A percentile compares a stretch with the other conserved stretches of the same genome.
These are phyloP conservation scores for Aspergillus tamarii DNA, from an alignment of 2,329 filamentous ascomycete genomes.

Conservation along the genomic window DNA sequence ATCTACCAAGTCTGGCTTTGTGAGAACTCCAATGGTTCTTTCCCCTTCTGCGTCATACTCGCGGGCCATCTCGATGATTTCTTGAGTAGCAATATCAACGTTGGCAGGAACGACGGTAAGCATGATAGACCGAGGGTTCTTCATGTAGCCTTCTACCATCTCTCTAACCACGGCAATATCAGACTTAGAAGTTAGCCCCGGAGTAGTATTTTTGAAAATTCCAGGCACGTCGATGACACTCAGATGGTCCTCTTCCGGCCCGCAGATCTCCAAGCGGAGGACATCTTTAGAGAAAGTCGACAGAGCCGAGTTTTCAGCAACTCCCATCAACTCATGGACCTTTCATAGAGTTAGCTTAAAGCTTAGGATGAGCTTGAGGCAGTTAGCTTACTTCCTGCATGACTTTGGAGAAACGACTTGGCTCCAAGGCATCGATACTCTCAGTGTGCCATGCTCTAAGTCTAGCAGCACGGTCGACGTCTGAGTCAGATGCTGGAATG, in stretches of 20 bases:
- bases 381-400: constrained; percentile 30
- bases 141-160: constrained; percentile 46
- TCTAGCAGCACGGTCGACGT: constrained; percentile 18
- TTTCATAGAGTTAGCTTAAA: constrained; percentile 7
- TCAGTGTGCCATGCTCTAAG: constrained; percentile 28
- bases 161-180: constrained; percentile 43
- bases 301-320: constrained; percentile 24
- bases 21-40: constrained; percentile 54
- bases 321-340: constrained; percentile 30
- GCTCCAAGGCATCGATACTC: not conserved
- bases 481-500: constrained; percentile 36
- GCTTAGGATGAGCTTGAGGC: not conserved
- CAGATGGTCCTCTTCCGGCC: constrained; percentile 44
- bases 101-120: constrained; percentile 49
- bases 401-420: constrained; percentile 19
- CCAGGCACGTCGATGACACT: constrained; percentile 53
- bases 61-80: constrained; percentile 48
- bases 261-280: constrained; percentile 47
- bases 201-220: constrained; percentile 45
- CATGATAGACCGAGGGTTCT: constrained; percentile 44
- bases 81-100: constrained; percentile 51
- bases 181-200: constrained; percentile 37
- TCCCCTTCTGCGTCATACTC: constrained; percentile 39
- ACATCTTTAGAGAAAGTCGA: constrained; percentile 47
- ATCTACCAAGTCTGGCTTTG: constrained; percentile 62